A percentile compares a stretch with the other conserved stretches of the same genome.
phyloP scores from a whole-genome alignment of 441 rosid genomes.

The Pelargonium fulgidum region DNA sequence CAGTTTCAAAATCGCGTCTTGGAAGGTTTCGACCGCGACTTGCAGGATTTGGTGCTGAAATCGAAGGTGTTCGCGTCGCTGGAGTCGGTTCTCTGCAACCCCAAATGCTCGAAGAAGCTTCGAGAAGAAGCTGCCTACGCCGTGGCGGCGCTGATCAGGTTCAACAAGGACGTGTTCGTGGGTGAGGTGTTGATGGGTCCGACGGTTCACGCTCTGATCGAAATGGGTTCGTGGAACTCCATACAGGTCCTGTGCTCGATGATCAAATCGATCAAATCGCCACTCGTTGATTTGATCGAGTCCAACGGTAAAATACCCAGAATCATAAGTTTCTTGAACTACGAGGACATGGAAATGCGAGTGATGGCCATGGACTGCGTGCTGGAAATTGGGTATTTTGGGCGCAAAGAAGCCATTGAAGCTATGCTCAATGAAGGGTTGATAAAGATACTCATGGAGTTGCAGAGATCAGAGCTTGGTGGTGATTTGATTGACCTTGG shows the following conservation, averaged over 20 bases:
- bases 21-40: slow-evolving; percentile 43
- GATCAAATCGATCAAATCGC: slow-evolving; percentile 46
- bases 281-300: slow-evolving; percentile 50
- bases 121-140: slow-evolving; percentile 40
- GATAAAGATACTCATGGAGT: slow-evolving; percentile 39
- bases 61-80: slow-evolving; percentile 34
- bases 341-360: slow-evolving; percentile 35
- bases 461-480: slow-evolving; percentile 51
- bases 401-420: slow-evolving; percentile 56
- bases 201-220: slow-evolving; percentile 38
- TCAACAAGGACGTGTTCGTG: slow-evolving; percentile 66
- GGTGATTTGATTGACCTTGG: slow-evolving; percentile 50
- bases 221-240: slow-evolving; percentile 31
- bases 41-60: slow-evolving; percentile 47
- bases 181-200: slow-evolving; percentile 47
- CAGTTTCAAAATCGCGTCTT: slow-evolving; percentile 41
- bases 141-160: slow-evolving; percentile 38
- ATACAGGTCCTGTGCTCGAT: slow-evolving; percentile 35
- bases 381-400: slow-evolving; percentile 57
- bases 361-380: slow-evolving; percentile 43
- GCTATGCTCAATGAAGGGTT: slow-evolving; percentile 41
- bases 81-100: slow-evolving; percentile 32
- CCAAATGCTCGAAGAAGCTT: slow-evolving; percentile 26
- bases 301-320: slow-evolving; percentile 40
- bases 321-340: slow-evolving; percentile 35